Evolutionary conservation across 495 filamentous ascomycete genomes (phyloP).

Genomic region (Thermochaetoides thermophila): DNA sequence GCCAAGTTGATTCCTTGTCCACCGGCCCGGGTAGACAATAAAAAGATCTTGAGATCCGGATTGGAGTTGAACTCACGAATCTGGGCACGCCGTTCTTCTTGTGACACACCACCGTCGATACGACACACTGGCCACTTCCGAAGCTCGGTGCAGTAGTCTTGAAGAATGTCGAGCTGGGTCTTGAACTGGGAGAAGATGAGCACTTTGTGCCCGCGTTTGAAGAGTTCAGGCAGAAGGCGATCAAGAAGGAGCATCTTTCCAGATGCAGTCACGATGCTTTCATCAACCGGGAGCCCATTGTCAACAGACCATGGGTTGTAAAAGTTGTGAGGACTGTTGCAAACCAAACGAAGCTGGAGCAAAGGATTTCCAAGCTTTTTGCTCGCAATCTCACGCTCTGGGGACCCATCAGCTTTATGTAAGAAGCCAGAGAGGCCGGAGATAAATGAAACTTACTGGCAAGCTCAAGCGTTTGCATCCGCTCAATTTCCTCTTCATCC

Average conservation of each 20-base stretch:
- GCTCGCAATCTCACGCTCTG: conserved; percentile 63
- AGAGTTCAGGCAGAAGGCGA: conserved; percentile 61
- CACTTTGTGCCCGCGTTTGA: conserved; percentile 68
- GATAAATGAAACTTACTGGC: conserved; percentile 44
- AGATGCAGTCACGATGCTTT: conserved; percentile 66
- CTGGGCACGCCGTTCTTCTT: conserved; percentile 63
- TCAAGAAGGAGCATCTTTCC: conserved; percentile 95
- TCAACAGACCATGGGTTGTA: conserved; percentile 70
- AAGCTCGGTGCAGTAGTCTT: conserved; percentile 64
- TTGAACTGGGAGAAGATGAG: conserved; percentile 97
- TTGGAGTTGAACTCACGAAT: conserved; percentile 77
- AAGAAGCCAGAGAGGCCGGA: background rate
- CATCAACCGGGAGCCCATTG: conserved; percentile 44
- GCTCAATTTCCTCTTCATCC: conserved; percentile 47
- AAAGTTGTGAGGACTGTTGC: conserved; percentile 91
- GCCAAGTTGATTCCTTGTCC: conserved; percentile 96
- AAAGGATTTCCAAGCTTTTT: conserved; percentile 95
- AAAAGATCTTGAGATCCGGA: conserved; percentile 57
- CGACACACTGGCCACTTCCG: conserved; percentile 69
- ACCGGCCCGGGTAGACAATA: conserved; percentile 80
- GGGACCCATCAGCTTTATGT: no score
- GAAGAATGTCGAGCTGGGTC: conserved; percentile 77
- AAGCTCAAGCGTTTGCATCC: conserved; percentile 56
- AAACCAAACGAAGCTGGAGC: conserved; percentile 82
- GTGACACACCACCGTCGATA: conserved; percentile 79